A percentile compares a stretch with the other conserved stretches of the same genome.
These are phyloP conservation scores for Sugiyamaella xylanicola DNA, from an alignment of 1,139 yeast genomes.

Conservation along the genomic window DNA sequence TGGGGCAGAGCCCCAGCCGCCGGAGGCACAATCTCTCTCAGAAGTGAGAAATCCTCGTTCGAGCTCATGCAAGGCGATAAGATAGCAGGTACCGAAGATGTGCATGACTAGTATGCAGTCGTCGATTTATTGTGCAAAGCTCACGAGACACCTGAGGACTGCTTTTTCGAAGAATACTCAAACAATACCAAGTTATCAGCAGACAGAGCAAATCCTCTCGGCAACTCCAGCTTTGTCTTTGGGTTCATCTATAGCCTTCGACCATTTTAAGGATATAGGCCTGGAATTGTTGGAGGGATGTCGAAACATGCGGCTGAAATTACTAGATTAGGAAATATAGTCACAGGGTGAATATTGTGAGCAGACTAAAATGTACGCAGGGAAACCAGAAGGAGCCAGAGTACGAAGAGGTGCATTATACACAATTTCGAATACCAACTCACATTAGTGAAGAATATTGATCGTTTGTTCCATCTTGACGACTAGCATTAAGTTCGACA, in stretches of 20 bases:
- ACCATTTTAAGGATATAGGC: too few relatives aligned
- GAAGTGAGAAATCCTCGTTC: too few relatives aligned
- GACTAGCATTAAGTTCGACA: conserved; percentile 19
- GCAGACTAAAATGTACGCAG: conserved; percentile 5
- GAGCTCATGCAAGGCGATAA: neutral
- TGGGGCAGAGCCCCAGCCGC: too few relatives aligned
- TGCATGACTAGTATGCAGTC: too few relatives aligned
- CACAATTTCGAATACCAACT: conserved; percentile 11
- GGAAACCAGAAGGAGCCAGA: neutral
- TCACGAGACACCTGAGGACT: neutral
- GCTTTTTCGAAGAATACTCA: neutral
- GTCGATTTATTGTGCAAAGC: neutral
- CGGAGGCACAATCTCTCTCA: too few relatives aligned
- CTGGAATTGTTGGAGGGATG: neutral
- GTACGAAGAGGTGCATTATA: neutral
- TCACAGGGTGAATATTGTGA: neutral
- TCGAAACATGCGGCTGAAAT: neutral
- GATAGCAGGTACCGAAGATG: neutral
- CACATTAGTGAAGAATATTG: conserved; percentile 8
- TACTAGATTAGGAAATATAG: neutral
- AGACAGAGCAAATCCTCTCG: neutral
- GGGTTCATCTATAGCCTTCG: too few relatives aligned
- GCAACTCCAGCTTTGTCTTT: neutral
- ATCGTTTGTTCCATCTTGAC: conserved; percentile 14
- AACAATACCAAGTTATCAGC: too few relatives aligned